Evolutionary conservation across 2,329 filamentous ascomycete species (phyloP).

Genomic region (Colletotrichum echinochloae): DNA sequence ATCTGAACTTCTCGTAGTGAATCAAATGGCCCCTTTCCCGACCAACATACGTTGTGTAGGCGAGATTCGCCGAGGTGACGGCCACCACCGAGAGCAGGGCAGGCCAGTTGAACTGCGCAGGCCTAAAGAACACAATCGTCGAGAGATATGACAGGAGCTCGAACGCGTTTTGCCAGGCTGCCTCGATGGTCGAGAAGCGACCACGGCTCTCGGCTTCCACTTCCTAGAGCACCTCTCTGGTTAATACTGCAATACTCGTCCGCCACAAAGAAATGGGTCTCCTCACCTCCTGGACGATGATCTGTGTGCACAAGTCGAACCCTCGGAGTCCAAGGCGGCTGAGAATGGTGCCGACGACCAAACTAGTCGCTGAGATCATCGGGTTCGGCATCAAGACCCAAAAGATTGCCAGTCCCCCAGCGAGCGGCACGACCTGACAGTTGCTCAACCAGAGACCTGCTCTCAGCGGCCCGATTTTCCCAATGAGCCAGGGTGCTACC

Average conservation of each 20-base stretch:
- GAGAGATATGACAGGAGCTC: conserved; percentile 75
- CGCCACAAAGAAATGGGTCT: accelerated
- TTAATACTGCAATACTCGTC: background rate
- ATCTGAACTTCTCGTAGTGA: conserved; percentile 9
- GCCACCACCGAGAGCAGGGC: conserved; percentile 69
- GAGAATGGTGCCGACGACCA: conserved; percentile 64
- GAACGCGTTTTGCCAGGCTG: conserved; percentile 75
- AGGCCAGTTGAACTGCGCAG: conserved; percentile 74
- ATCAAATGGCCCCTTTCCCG: conserved; percentile 6
- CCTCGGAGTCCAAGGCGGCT: conserved; percentile 72
- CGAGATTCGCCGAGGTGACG: conserved; percentile 59
- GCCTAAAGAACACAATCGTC: conserved; percentile 73
- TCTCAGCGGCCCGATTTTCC: conserved; percentile 62
- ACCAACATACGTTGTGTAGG: conserved; percentile 67
- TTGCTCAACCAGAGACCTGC: conserved; percentile 74
- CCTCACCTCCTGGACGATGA: conserved; percentile 69
- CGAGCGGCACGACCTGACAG: conserved; percentile 68
- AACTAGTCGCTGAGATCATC: conserved; percentile 57
- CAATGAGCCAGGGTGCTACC: conserved; percentile 63
- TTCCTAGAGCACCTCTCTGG: conserved; percentile 53
- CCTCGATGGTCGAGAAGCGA: conserved; percentile 76
- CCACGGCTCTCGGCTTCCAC: conserved; percentile 70
- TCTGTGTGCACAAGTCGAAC: conserved; percentile 70
- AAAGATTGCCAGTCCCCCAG: conserved; percentile 48
- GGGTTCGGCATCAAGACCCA: conserved; percentile 40